Conservation (phyloP, 2,329 filamentous ascomycete species). For the Ophiostoma ips region DNA sequence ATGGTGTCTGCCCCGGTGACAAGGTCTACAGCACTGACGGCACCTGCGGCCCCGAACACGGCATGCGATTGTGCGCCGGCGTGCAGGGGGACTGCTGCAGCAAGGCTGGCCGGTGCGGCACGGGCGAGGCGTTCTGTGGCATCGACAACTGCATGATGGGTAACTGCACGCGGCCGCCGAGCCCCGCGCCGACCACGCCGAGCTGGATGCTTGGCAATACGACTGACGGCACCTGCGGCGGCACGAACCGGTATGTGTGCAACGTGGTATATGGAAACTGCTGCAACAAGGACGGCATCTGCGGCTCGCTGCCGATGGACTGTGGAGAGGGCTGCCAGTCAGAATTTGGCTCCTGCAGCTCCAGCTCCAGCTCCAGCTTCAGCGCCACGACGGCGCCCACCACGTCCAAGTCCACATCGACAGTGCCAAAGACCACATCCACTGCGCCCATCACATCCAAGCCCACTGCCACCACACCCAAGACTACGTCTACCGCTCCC, state of each 20-base stretch:
- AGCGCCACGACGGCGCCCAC: too few relatives aligned
- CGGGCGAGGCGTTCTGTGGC: conserved; percentile 2
- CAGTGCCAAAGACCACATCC: too few relatives aligned
- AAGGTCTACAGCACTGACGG: conserved; percentile 2
- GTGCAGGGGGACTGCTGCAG: conserved; percentile 1
- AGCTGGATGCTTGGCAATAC: conserved; percentile 1
- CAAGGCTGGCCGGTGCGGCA: neutral
- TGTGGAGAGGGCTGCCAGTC: conserved; percentile 2
- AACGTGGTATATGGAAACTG: conserved; percentile 3
- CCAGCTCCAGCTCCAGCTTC: neutral
- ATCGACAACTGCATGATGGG: neutral
- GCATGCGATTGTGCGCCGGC: neutral
- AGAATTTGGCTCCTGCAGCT: neutral
- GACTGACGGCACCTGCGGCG: conserved; percentile 5
- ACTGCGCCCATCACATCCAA: too few relatives aligned
- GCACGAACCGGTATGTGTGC: neutral
- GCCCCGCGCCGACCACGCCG: neutral
- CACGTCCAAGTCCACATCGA: too few relatives aligned
- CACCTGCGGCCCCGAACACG: neutral
- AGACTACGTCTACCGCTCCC: too few relatives aligned
- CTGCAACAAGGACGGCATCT: conserved; percentile 6
- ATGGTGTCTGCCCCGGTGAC: neutral
- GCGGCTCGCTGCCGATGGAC: conserved; percentile 2
- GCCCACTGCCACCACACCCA: too few relatives aligned
- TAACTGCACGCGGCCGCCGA: neutral